phyloP scores from a whole-genome alignment of 1,139 yeast genomes.

The Yamadazyma dushanensis region DNA sequence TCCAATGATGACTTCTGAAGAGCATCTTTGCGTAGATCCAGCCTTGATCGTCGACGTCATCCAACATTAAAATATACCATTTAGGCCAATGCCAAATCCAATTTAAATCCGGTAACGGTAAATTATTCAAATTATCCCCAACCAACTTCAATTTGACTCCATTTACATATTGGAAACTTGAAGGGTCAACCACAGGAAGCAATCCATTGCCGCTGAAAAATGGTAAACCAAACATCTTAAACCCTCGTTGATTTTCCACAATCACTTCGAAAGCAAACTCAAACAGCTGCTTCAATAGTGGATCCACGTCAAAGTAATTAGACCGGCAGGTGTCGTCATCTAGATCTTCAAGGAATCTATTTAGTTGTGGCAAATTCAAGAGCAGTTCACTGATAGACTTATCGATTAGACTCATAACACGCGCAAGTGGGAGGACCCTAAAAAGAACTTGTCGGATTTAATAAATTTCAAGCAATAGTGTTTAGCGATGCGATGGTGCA shows the following conservation, averaged over 20 bases:
- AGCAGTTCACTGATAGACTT: slow-evolving; percentile 10
- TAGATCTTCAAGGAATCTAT: slow-evolving; percentile 10
- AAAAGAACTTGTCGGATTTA: no score
- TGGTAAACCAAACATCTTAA: slow-evolving; percentile 64
- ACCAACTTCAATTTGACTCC: slow-evolving; percentile 28
- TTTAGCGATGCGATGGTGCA: no score
- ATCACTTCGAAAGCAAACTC: slow-evolving; percentile 28
- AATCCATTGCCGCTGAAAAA: slow-evolving; percentile 56
- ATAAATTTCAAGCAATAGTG: no score
- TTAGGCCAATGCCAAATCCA: slow-evolving; percentile 76
- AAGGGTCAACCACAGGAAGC: slow-evolving; percentile 61
- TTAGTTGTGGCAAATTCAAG: slow-evolving; percentile 15
- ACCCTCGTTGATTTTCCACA: slow-evolving; percentile 72
- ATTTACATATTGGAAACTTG: slow-evolving; percentile 39
- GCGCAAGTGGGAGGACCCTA: background rate
- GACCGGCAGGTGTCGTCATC: background rate
- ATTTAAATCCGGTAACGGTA: slow-evolving; percentile 61
- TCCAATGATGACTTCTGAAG: slow-evolving; percentile 56
- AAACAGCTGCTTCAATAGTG: slow-evolving; percentile 1
- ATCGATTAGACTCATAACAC: slow-evolving; percentile 8
- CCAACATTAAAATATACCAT: slow-evolving; percentile 73
- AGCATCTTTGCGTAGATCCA: slow-evolving; percentile 61
- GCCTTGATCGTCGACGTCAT: slow-evolving; percentile 76
- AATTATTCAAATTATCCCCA: slow-evolving; percentile 36
- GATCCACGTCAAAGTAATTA: background rate